A percentile compares a stretch with the other conserved stretches of the same genome.
These are phyloP conservation scores for Candida golubevii DNA, from an alignment of 805 yeast genomes.

Conservation along the genomic window DNA sequence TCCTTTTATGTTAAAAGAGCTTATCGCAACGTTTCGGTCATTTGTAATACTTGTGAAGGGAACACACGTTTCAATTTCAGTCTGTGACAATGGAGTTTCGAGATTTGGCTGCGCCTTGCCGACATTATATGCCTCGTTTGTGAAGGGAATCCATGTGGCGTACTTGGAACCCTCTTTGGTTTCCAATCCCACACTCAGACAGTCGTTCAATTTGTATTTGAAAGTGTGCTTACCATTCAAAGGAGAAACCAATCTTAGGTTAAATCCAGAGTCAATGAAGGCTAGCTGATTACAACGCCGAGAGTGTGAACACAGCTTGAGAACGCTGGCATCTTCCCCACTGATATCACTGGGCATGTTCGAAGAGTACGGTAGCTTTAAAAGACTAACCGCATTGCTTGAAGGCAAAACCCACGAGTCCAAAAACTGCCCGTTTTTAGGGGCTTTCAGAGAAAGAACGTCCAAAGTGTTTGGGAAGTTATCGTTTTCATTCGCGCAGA, in stretches of 20 bases:
- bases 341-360: slow-evolving; percentile 6
- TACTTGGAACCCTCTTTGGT: background rate
- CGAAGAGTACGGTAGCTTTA: slow-evolving; percentile 21
- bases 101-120: background rate
- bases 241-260: slow-evolving; percentile 32
- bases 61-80: slow-evolving; percentile 54
- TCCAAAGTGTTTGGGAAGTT: slow-evolving; percentile 27
- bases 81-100: slow-evolving; percentile 40
- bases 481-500: slow-evolving; percentile 26
- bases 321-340: background rate
- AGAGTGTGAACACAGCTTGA: background rate
- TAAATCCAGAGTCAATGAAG: slow-evolving; percentile 27
- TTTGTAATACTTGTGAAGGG: slow-evolving; percentile 33
- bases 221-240: slow-evolving; percentile 35
- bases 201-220: slow-evolving; percentile 40
- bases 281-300: slow-evolving; percentile 28
- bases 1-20: slow-evolving; percentile 22
- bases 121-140: background rate
- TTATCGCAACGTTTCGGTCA: slow-evolving; percentile 27
- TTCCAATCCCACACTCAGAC: background rate
- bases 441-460: slow-evolving; percentile 1
- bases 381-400: slow-evolving; percentile 24
- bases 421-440: slow-evolving; percentile 18
- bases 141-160: slow-evolving; percentile 8
- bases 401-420: slow-evolving; percentile 49